Base-by-base conservation (phyloP, 2,329 filamentous ascomycete genomes). In the Neonectria punicea region DNA sequence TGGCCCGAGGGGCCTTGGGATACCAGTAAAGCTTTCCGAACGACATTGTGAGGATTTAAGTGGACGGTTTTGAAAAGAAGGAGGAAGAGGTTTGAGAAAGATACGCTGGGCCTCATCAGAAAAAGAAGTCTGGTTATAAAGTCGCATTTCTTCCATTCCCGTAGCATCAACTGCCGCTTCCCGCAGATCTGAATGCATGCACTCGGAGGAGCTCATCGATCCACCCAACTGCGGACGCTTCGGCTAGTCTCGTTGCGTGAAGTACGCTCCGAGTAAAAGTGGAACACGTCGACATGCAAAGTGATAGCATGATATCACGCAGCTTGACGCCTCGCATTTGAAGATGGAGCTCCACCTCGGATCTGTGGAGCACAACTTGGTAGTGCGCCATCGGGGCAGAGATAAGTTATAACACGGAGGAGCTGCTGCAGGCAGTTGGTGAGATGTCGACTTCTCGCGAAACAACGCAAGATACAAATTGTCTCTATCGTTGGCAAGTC, bases 11-110 rank as follows among this genome's bases (percentile, higher is more conserved):
- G 10, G 62, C 62, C 53, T 65, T 65, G 30, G 62, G 62, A 30
- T 65, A 65, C 62, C 62, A 65, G 58, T 65, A 61, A 5, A 65
- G 58, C 47, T 57, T 65, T 46, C 58, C 58, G 32, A 61, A 61
- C 22, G 50, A 54, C 58, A 61, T 61, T 16, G 34, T 46, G 39
- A 18, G 6, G 4, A 8, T 50, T 18, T 2, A 8, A 11, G 4
- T n/a, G 3, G 47, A 7, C 8, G 16, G 16, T 9, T 18, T 11
- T 32, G 20, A 13, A 5, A 5, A n/a, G 2, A n/a, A 32, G 4
- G 1, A 13, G 25, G 9, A 50, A 32, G 44, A 25, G 25, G 25
- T 7, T 39, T 11, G 44, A 25, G 20, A n/a, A n/a, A 50, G 28
- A 49, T 30, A n/a, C 9, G 5, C 1, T n/a, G 14, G 30, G 25